phyloP scores from a whole-genome alignment of 1,284 basidiomycete species.

The Takashimella tepidaria region DNA sequence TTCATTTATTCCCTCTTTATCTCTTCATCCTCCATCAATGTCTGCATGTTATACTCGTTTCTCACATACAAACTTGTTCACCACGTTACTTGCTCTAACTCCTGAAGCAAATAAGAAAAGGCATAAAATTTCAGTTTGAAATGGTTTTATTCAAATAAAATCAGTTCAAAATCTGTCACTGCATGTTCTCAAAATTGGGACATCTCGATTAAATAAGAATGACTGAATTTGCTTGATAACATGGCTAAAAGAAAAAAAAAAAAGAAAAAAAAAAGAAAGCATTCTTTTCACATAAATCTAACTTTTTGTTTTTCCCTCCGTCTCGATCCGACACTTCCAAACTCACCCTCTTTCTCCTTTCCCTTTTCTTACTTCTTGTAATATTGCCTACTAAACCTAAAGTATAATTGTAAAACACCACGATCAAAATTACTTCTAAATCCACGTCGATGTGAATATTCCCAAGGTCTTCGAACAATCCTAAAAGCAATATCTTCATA shows the following conservation, averaged over 20 bases:
- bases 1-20: neutral
- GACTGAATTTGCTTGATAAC: too few species aligned
- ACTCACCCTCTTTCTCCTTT: neutral
- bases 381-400: constrained; percentile 44
- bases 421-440: constrained; percentile 56
- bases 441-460: constrained; percentile 72
- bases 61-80: neutral
- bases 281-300: too few species aligned
- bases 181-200: too few species aligned
- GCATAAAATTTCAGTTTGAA: too few species aligned
- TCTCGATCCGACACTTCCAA: neutral
- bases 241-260: too few species aligned
- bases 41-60: neutral
- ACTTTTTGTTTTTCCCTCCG: neutral
- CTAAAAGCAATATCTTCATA: constrained; percentile 99
- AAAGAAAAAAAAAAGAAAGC: too few species aligned
- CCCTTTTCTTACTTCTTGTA: constrained; percentile 31
- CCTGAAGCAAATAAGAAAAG: too few species aligned
- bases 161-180: too few species aligned
- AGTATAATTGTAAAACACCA: constrained; percentile 52
- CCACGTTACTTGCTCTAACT: too few species aligned
- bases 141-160: too few species aligned
- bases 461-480: constrained; percentile 97
- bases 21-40: neutral
- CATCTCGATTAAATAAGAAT: too few species aligned